phyloP scores from a whole-genome alignment of 2,329 filamentous ascomycete genomes.

The Curvularia sp. region DNA sequence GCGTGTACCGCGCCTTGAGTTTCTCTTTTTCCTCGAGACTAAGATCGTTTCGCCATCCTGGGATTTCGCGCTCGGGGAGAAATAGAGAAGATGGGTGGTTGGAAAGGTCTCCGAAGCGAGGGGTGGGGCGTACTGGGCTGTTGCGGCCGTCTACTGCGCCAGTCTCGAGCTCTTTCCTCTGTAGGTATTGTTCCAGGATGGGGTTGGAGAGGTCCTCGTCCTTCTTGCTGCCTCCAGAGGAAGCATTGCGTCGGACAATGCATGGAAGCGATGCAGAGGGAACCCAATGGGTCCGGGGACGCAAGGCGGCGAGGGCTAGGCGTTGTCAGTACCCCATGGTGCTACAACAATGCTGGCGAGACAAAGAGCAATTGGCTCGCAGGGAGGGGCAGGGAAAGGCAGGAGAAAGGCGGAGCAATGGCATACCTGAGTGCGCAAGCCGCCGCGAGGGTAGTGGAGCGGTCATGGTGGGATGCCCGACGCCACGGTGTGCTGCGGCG shows the following conservation, averaged over 20 bases:
- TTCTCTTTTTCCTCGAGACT: constrained; percentile 23
- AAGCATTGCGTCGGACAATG: constrained; percentile 27
- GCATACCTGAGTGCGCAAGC: constrained; percentile 67
- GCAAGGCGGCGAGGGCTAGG: constrained; percentile 35
- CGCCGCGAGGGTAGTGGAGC: constrained; percentile 69
- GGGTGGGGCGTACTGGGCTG: constrained; percentile 16
- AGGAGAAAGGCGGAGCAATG: neutral
- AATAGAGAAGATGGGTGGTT: constrained; percentile 34
- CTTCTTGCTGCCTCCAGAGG: constrained; percentile 20
- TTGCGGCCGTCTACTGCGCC: neutral
- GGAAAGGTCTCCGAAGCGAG: constrained; percentile 30
- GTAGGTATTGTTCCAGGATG: constrained; percentile 67
- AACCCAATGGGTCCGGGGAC: constrained; percentile 28
- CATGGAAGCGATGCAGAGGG: constrained; percentile 22
- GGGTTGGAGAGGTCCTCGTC: constrained; percentile 55
- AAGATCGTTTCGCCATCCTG: constrained; percentile 33
- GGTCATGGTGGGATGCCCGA: constrained; percentile 63
- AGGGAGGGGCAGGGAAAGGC: neutral
- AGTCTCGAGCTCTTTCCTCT: constrained; percentile 24
- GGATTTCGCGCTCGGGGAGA: constrained; percentile 35
- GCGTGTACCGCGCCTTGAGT: constrained; percentile 21
- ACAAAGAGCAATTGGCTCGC: neutral
- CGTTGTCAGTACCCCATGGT: constrained; percentile 14
- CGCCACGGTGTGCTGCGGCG: constrained; percentile 31
- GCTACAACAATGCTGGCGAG: neutral